A percentile compares a stretch with the other conserved stretches of the same genome.
Evolutionary conservation across 75 land plant genomes (phyloP).

Genomic region (Pinus tabuliformis): DNA sequence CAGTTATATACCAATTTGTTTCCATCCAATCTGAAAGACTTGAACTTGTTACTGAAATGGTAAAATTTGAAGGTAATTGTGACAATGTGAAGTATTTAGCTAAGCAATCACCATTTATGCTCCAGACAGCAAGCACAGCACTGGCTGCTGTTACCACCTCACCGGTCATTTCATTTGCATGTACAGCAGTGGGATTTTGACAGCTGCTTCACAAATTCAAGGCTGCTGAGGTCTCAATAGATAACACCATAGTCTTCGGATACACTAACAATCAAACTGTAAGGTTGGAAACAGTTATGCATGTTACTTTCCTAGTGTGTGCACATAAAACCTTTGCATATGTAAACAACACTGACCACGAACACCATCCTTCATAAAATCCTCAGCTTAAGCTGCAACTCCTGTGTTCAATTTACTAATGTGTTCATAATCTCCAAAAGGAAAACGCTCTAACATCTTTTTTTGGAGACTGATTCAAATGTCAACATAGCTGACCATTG

Average conservation of each 20-base stretch:
- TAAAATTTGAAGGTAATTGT: constrained; percentile 75
- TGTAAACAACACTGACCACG: constrained; percentile 44
- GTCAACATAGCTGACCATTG: too few species aligned
- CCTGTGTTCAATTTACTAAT: too few species aligned
- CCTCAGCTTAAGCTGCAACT: constrained; percentile 83
- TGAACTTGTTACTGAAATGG: constrained; percentile 30
- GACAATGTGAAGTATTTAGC: constrained; percentile 75
- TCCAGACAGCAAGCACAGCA: constrained; percentile 83
- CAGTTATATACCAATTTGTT: too few species aligned
- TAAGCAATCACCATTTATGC: constrained; percentile 94
- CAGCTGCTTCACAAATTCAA: constrained; percentile 12
- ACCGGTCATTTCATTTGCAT: constrained; percentile 16
- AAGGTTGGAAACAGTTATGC: constrained; percentile 87
- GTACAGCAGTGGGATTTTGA: constrained; percentile 84
- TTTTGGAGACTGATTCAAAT: too few species aligned
- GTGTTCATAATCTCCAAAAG: too few species aligned
- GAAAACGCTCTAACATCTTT: too few species aligned
- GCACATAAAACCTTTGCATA: constrained; percentile 75
- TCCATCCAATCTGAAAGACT: too few species aligned
- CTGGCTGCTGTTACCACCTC: constrained; percentile 94
- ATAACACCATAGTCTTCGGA: constrained; percentile 88
- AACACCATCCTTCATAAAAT: constrained; percentile 53
- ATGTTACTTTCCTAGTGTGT: constrained; percentile 79
- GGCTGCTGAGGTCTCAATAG: constrained; percentile 57
- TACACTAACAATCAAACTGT: constrained; percentile 69